Conservation (phyloP, 495 filamentous ascomycete genomes). For the Xylaria sp. region DNA sequence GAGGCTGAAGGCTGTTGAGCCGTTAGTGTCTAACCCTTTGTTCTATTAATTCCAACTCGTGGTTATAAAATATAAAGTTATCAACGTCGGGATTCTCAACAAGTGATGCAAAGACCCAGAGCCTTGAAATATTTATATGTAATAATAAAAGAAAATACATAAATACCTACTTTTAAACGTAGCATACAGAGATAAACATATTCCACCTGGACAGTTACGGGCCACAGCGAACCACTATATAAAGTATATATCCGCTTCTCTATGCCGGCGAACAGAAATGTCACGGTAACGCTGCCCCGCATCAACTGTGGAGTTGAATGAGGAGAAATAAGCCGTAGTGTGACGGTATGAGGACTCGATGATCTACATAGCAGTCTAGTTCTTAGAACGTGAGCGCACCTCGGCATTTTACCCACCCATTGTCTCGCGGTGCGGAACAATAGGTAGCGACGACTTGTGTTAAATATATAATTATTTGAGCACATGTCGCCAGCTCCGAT, state of each 20-base stretch:
- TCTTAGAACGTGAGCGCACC: neutral
- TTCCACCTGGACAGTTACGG: neutral
- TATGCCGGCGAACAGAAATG: neutral
- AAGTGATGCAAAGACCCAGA: too few species aligned
- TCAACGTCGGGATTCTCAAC: neutral
- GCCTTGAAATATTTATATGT: neutral
- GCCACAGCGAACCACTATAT: neutral
- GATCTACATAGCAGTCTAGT: neutral
- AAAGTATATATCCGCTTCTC: neutral
- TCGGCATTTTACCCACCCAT: constrained; percentile 7
- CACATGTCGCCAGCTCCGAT: neutral
- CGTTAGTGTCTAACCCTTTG: too few species aligned
- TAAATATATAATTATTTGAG: neutral
- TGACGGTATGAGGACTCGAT: neutral
- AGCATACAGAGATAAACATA: neutral
- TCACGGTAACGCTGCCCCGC: constrained; percentile 15
- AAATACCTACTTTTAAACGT: neutral
- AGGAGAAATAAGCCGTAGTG: constrained; percentile 5
- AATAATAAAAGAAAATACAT: neutral
- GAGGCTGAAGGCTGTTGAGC: neutral
- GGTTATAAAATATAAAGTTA: too few species aligned
- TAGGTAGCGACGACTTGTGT: constrained; percentile 14
- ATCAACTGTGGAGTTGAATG: constrained; percentile 8
- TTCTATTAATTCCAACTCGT: too few species aligned
- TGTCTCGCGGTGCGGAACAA: constrained; percentile 15